phyloP scores from a whole-genome alignment of 2,329 filamentous ascomycete species.

The Fusarium veterinarium region DNA sequence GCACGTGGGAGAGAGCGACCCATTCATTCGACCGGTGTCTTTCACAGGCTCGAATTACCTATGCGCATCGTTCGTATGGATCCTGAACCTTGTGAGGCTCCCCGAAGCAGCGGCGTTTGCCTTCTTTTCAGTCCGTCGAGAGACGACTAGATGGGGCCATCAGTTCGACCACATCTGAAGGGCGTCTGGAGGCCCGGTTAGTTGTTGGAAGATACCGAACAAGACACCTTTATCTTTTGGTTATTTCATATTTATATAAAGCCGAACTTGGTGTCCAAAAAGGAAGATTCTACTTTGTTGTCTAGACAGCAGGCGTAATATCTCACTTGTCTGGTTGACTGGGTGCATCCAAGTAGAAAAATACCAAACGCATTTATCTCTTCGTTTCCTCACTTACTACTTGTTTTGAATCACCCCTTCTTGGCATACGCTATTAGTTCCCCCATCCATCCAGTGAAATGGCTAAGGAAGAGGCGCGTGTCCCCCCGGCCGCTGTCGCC shows the following conservation, averaged over 20 bases:
- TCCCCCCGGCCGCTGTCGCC: constrained; percentile 12
- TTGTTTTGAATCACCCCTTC: background rate
- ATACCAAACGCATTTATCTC: background rate
- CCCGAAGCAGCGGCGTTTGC: background rate
- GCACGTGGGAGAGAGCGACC: background rate
- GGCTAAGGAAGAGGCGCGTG: background rate
- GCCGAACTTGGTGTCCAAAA: background rate
- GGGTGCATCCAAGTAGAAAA: background rate
- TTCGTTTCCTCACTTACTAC: background rate
- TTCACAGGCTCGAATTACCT: too few species aligned
- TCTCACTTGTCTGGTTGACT: background rate
- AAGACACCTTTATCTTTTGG: background rate
- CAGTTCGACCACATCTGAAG: background rate
- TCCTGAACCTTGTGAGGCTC: too few species aligned
- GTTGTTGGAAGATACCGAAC: background rate
- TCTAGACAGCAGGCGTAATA: background rate
- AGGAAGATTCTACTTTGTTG: background rate
- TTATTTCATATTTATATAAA: background rate
- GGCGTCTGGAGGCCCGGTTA: background rate
- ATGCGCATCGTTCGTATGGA: too few species aligned
- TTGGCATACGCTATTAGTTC: background rate
- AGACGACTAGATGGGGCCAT: background rate
- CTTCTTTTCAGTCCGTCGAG: background rate
- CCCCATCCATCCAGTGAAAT: background rate
- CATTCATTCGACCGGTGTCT: background rate